Conservation (phyloP, 768 basidiomycete species). For the Boletus tylopilopsis region DNA sequence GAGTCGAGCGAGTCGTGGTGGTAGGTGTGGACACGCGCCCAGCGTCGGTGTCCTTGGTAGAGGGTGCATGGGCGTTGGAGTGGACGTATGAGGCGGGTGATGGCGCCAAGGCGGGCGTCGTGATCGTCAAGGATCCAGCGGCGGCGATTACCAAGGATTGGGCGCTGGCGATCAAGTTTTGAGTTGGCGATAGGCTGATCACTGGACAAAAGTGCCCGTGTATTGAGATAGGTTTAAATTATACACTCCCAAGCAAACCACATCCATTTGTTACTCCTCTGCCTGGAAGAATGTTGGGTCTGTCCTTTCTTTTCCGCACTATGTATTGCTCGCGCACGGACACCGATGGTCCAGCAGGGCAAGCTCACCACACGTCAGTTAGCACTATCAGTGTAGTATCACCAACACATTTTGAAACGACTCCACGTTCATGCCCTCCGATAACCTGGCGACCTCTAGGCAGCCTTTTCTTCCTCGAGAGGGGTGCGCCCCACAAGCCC, state of each 20-base stretch:
- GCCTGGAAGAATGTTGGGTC: no score
- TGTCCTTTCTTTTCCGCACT: no score
- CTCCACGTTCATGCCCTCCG: no score
- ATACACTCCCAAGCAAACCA: no score
- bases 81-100: slow-evolving; percentile 69
- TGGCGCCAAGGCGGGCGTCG: slow-evolving; percentile 53
- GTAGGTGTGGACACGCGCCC: slow-evolving; percentile 69
- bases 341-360: no score
- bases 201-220: background rate
- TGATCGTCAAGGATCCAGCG: slow-evolving; percentile 76
- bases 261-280: background rate
- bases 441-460: no score
- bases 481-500: background rate
- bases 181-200: background rate
- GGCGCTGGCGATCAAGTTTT: slow-evolving; percentile 43
- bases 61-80: slow-evolving; percentile 43
- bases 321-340: no score
- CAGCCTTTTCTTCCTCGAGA: no score
- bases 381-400: no score
- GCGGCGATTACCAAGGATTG: slow-evolving; percentile 59
- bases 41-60: slow-evolving; percentile 47
- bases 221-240: no score
- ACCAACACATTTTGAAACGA: no score
- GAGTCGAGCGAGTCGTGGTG: slow-evolving; percentile 80
- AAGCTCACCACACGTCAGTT: no score